Conservation (phyloP, 345 rosid genomes). For the Angophora floribunda region DNA sequence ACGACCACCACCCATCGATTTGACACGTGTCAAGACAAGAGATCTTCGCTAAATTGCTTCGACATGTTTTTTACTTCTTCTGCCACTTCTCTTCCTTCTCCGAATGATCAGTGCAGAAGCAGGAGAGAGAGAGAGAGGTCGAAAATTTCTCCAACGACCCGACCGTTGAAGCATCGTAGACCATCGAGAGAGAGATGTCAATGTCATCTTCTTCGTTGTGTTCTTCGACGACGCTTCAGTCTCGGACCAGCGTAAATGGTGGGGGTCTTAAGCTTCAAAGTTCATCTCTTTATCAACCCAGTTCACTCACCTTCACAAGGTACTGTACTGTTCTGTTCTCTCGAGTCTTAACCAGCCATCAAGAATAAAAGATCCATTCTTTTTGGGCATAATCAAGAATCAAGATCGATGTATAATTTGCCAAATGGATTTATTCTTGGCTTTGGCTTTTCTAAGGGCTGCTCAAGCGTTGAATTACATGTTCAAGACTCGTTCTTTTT, state of each 20-base stretch:
- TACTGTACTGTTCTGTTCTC: constrained; percentile 7
- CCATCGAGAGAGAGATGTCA: neutral
- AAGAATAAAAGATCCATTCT: neutral
- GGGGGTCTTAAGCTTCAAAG: constrained; percentile 32
- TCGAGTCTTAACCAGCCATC: neutral
- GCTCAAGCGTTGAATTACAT: neutral
- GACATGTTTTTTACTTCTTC: neutral
- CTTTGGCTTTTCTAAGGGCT: neutral
- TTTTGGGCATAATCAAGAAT: neutral
- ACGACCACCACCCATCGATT: neutral
- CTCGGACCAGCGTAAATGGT: constrained; percentile 33
- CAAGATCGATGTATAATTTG: neutral
- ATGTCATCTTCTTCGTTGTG: constrained; percentile 42
- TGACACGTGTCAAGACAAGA: neutral
- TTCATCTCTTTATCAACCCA: constrained; percentile 17
- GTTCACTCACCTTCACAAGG: constrained; percentile 33
- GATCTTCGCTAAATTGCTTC: neutral
- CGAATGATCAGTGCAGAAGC: neutral
- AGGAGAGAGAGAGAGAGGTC: neutral
- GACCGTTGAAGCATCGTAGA: neutral
- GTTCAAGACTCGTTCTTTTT: neutral
- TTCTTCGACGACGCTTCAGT: constrained; percentile 15
- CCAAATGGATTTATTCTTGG: neutral
- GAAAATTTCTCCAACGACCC: neutral
- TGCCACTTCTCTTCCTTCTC: neutral